Conservation (phyloP, 805 yeast species). For the Lipomyces chichibuensis region DNA sequence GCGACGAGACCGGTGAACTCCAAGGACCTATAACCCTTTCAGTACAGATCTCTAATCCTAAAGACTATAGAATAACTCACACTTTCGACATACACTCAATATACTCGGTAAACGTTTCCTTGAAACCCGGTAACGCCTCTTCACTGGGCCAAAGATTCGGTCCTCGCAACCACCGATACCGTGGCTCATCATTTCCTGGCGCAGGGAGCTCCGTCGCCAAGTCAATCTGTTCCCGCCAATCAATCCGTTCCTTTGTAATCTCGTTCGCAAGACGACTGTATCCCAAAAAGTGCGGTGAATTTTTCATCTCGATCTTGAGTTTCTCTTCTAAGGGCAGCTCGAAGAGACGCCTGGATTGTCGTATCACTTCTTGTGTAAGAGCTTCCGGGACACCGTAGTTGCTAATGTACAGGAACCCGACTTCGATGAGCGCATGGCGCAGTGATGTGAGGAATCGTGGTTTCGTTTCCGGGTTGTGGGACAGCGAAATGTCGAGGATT, state of each 20-base stretch:
- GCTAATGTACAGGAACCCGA: constrained; percentile 58
- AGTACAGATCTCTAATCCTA: not conserved
- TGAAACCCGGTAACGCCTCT: constrained; percentile 28
- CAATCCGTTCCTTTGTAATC: constrained; percentile 56
- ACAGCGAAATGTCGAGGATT: constrained; percentile 51
- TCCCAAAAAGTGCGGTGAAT: constrained; percentile 62
- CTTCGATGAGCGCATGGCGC: constrained; percentile 55
- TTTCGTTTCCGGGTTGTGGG: constrained; percentile 50
- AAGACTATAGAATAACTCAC: not conserved
- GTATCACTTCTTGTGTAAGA: constrained; percentile 47
- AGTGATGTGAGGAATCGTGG: constrained; percentile 47
- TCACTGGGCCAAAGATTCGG: constrained; percentile 33
- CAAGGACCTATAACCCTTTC: constrained; percentile 12
- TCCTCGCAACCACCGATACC: constrained; percentile 31
- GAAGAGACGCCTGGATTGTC: constrained; percentile 51
- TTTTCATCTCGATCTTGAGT: constrained; percentile 54
- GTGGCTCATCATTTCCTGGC: constrained; percentile 30
- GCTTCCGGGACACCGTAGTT: constrained; percentile 53
- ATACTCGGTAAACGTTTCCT: constrained; percentile 20
- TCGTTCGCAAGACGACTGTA: constrained; percentile 62
- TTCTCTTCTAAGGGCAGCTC: constrained; percentile 53
- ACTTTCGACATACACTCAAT: constrained; percentile 25
- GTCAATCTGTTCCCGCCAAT: constrained; percentile 66
- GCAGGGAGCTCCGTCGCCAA: constrained; percentile 41
- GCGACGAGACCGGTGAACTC: constrained; percentile 48